Evolutionary conservation across 2,329 filamentous ascomycete genomes (phyloP), one percentile per base, ranked within the genome.

Genomic region (Ilyonectria sp.): DNA sequence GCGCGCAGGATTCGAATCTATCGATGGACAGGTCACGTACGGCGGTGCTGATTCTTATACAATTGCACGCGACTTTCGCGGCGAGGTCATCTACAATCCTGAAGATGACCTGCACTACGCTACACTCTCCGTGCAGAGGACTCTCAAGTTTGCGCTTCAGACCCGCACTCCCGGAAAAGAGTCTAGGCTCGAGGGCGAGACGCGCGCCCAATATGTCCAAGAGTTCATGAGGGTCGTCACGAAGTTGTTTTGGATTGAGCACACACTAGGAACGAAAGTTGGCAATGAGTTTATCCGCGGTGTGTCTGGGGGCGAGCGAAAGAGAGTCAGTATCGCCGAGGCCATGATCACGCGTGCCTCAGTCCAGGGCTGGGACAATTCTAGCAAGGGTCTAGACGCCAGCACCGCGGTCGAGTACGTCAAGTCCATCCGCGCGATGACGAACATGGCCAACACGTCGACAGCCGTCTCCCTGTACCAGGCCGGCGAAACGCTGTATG

Each of bases 261-360:
- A 93, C 71, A 92, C 91, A 0, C 80, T 91, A 47, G 84, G 87
- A n/a, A 93, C 91, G 0, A 89, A 89, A 69, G 90, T 94, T 11
- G 92, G 92, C 9, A 89, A 92, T 67, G 90, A 92, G 68, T 86
- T 90, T 47, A 86, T 92, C n/a, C 86, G 91, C 6, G 82, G 82
- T 29, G 86, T 92, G 0, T 89, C 86, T 4, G 90, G 90, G 26
- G 90, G 90, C 46, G 90, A 92, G 76, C 84, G 89, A 60, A 94
- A 95, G 81, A 90, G 93, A 77, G 92, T 95, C 2, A 91, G 89
- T 44, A 93, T 94, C 68, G 92, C 91, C 1, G 92, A 94, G 77
- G 91, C 33, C 6, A 88, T 92, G 64, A 85, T 87, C 10, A 84
- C 83, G 1, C 80, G 84, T n/a, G 87, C 89, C 2, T 90, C 86